Base-by-base conservation (phyloP, 2,329 filamentous ascomycete genomes). In the Fusarium neocosmosporiellum region DNA sequence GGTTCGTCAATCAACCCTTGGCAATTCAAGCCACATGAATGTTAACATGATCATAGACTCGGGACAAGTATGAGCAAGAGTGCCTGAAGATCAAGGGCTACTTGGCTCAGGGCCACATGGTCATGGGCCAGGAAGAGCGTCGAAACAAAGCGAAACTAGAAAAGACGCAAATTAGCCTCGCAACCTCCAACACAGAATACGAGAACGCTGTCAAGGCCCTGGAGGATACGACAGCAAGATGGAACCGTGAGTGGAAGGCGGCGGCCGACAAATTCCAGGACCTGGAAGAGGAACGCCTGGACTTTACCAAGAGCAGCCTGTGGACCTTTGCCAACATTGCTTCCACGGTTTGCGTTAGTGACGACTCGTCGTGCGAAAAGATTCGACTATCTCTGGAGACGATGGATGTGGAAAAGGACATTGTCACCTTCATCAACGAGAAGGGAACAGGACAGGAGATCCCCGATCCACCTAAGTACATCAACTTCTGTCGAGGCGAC, bases 231-330 rank as follows among this genome's bases (percentile, higher is more conserved):
- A 99, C 96, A 0, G 93, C 91, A 6, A 89, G 96, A 63, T 99
- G 96, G 96, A 99, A 99, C 80, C 90, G 96, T 77, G 96, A 99
- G 81, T 99, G 96, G 96, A 99, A 98, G 83, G 91, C 94, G 22
- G 96, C 96, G 1, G 97, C 96, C 78, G 97, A 97, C 87, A 99
- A 98, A 86, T 99, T 99, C 83, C 97, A 99, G 85, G 97, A 99
- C 78, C 89, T 99, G 14, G 96, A 99, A 83, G 97, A 99, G 82
- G 96, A 99, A 83, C 90, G 96, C 48, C 88, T 99, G 41, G 96
- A 99, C 83, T 99, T 98, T 80, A 95, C 95, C 74, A 99, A 98
- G 87, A 97, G 94, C 84, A 98, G 96, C 79, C 86, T 99, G 9
- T 99, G 96, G 97, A 96, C 92, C 16, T 99, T 98, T 84, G 96